phyloP scores from a whole-genome alignment of 148 eudicot species.

The Talinum fruticosum region DNA sequence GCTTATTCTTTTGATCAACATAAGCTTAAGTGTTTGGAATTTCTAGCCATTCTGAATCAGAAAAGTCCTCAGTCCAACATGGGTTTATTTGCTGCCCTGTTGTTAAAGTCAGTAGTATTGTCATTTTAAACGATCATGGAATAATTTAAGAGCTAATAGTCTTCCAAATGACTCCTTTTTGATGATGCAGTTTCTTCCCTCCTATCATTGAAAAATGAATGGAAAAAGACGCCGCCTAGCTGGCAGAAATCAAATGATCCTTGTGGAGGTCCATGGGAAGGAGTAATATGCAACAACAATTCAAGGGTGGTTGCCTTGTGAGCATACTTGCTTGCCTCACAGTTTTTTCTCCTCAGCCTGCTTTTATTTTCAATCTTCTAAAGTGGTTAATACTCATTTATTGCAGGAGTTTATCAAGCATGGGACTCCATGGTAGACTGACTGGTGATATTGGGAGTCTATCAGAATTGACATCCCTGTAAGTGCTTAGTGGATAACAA shows the following conservation, averaged over 20 bases:
- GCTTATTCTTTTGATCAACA: too few species aligned
- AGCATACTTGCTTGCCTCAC: slow-evolving; percentile 24
- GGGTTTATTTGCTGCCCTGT: too few species aligned
- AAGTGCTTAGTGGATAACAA: slow-evolving; percentile 23
- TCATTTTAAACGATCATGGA: not conserved
- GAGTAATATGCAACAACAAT: slow-evolving; percentile 55
- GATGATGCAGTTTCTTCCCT: slow-evolving; percentile 53
- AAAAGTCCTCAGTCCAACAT: too few species aligned
- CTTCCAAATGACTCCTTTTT: not conserved
- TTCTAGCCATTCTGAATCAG: too few species aligned
- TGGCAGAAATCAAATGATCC: slow-evolving; percentile 80
- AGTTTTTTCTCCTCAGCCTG: not conserved
- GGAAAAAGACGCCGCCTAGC: slow-evolving; percentile 74
- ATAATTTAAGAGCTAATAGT: not conserved
- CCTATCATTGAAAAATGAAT: slow-evolving; percentile 56
- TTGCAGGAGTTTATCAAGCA: slow-evolving; percentile 67
- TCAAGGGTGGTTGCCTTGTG: slow-evolving; percentile 70
- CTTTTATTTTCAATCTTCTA: not conserved
- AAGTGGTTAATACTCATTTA: not conserved
- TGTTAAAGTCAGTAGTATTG: too few species aligned
- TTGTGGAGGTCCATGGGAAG: slow-evolving; percentile 76
- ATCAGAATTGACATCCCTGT: slow-evolving; percentile 62
- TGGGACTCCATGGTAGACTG: slow-evolving; percentile 70
- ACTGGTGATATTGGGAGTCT: slow-evolving; percentile 83
- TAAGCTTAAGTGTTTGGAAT: too few species aligned